Conservation (phyloP, 352 stramenopile genomes). For the Pythium pyrilobum region DNA sequence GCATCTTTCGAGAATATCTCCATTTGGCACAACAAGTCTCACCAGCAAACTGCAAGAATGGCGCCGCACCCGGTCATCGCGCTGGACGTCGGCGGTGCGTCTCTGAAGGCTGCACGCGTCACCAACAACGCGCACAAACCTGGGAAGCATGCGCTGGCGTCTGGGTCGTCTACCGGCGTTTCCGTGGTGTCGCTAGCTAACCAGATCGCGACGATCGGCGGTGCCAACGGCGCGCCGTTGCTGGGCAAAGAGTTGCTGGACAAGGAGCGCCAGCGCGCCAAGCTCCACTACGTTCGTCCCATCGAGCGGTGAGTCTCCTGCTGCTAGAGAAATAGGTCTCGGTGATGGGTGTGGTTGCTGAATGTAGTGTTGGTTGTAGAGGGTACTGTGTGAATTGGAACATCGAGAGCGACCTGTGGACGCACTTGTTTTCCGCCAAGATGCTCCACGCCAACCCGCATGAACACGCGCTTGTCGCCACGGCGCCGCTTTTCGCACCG, state of each 20-base stretch:
- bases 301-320: slow-evolving; percentile 20
- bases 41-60: not conserved
- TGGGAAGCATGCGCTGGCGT: not conserved
- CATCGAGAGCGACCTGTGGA: slow-evolving; percentile 56
- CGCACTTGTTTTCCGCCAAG: slow-evolving; percentile 46
- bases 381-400: slow-evolving; percentile 84
- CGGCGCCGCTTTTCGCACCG: slow-evolving; percentile 51
- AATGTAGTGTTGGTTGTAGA: slow-evolving; percentile 16
- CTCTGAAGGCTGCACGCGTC: slow-evolving; percentile 58
- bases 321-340: not conserved
- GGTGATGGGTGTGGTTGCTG: not conserved
- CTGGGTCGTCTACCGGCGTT: not conserved
- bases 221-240: slow-evolving; percentile 17
- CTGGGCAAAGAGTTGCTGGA: slow-evolving; percentile 43
- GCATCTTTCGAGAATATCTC: not conserved
- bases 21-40: not conserved
- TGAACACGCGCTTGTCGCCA: slow-evolving; percentile 53
- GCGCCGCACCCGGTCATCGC: slow-evolving; percentile 27
- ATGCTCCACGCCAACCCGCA: slow-evolving; percentile 40
- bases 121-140: slow-evolving; percentile 1
- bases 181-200: slow-evolving; percentile 36
- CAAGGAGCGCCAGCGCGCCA: slow-evolving; percentile 43
- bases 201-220: slow-evolving; percentile 30
- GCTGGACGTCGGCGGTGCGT: slow-evolving; percentile 53
- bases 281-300: slow-evolving; percentile 17